Conservation (phyloP, 805 yeast species). For the Starmerella apicola region DNA sequence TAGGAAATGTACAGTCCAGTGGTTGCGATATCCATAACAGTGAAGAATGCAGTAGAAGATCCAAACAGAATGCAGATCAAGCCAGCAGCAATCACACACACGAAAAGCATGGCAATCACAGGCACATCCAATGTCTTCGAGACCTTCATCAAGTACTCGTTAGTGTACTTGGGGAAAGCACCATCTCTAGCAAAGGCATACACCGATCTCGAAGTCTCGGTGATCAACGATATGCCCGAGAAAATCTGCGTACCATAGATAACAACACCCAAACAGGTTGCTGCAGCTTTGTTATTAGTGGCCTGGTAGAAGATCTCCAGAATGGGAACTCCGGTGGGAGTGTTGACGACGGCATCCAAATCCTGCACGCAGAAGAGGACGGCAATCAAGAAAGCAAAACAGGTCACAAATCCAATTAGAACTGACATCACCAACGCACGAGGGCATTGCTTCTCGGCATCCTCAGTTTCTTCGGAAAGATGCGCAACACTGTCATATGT, state of each 20-base stretch:
- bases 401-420: slow-evolving; percentile 51
- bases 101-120: slow-evolving; percentile 44
- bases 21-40: slow-evolving; percentile 49
- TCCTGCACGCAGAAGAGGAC: slow-evolving; percentile 45
- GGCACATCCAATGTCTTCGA: slow-evolving; percentile 42
- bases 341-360: slow-evolving; percentile 35
- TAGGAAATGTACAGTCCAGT: slow-evolving; percentile 48
- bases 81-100: slow-evolving; percentile 39
- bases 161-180: slow-evolving; percentile 41
- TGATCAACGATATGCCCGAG: slow-evolving; percentile 48
- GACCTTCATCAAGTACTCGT: slow-evolving; percentile 37
- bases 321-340: slow-evolving; percentile 51
- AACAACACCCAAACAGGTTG: slow-evolving; percentile 35
- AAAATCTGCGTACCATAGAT: slow-evolving; percentile 44
- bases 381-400: slow-evolving; percentile 25
- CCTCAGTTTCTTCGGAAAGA: slow-evolving; percentile 51
- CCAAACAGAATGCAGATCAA: slow-evolving; percentile 48
- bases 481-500: slow-evolving; percentile 63
- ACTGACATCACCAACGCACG: slow-evolving; percentile 51
- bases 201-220: slow-evolving; percentile 56
- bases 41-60: slow-evolving; percentile 54
- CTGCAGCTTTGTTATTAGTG: slow-evolving; percentile 40
- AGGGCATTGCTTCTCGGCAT: slow-evolving; percentile 50
- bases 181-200: slow-evolving; percentile 62
- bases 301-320: slow-evolving; percentile 53